Percentiles rank a stretch among this genome's conserved stretches.
Conservation (phyloP, 2,329 filamentous ascomycete genomes). For the Coniochaeta sp. region DNA sequence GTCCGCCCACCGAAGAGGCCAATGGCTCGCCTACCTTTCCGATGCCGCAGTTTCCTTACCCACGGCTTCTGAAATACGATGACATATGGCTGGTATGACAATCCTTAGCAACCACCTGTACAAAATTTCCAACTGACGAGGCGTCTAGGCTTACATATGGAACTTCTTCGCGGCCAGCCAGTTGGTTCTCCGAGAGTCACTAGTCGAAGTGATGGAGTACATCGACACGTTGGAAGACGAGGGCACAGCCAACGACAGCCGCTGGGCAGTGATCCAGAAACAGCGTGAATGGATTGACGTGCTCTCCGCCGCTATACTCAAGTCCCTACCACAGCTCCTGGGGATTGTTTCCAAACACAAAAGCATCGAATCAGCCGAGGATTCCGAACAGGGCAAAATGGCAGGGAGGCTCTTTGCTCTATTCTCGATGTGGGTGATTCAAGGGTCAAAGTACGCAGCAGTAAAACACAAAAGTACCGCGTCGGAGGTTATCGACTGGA, state of each 20-base stretch:
- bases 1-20: background rate
- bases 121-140: background rate
- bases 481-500: slow-evolving; percentile 1
- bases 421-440: background rate
- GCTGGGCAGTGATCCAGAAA: background rate
- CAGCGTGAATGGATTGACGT: background rate
- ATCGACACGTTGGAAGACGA: background rate
- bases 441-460: background rate
- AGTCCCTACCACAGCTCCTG: background rate
- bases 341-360: background rate
- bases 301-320: background rate
- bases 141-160: slow-evolving; percentile 3
- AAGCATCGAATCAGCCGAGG: background rate
- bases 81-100: slow-evolving; percentile 3
- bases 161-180: slow-evolving; percentile 2
- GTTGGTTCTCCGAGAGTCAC: slow-evolving; percentile 4
- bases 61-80: background rate
- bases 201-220: slow-evolving; percentile 2
- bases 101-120: background rate
- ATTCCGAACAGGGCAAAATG: background rate
- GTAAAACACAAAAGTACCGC: background rate
- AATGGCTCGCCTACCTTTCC: background rate
- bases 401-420: background rate
- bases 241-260: background rate
- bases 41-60: background rate